Evolutionary conservation across 2,329 filamentous ascomycete species (phyloP).

Genomic region (Penicillium oxalicum): DNA sequence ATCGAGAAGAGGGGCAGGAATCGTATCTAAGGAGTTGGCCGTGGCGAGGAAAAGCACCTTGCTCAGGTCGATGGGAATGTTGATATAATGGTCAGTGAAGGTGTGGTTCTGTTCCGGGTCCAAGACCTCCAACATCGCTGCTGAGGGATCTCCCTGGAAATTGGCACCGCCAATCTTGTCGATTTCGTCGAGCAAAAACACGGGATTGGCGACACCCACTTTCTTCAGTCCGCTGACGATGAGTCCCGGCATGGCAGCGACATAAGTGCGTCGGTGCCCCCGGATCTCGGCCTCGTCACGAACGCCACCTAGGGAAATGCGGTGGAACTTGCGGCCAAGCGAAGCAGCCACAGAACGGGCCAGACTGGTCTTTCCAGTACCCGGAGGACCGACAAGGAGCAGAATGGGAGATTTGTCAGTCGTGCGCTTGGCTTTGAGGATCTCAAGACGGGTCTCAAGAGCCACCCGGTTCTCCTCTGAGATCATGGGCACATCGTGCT

Average conservation of each 20-base stretch:
- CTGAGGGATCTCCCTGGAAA: slow-evolving; percentile 90
- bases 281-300: slow-evolving; percentile 95
- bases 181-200: slow-evolving; percentile 93
- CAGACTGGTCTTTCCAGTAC: slow-evolving; percentile 91
- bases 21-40: slow-evolving; percentile 89
- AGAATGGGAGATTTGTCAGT: slow-evolving; percentile 94
- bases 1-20: slow-evolving; percentile 86
- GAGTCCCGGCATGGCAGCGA: slow-evolving; percentile 96
- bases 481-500: slow-evolving; percentile 52
- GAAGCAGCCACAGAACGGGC: slow-evolving; percentile 90
- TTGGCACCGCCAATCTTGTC: slow-evolving; percentile 91
- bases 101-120: slow-evolving; percentile 95
- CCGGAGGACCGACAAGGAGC: slow-evolving; percentile 85
- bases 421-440: slow-evolving; percentile 75
- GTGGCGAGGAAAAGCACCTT: slow-evolving; percentile 98
- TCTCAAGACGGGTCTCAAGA: slow-evolving; percentile 60
- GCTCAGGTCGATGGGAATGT: slow-evolving; percentile 89
- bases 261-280: slow-evolving; percentile 90
- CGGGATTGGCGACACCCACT: slow-evolving; percentile 89
- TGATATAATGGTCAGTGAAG: slow-evolving; percentile 94
- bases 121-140: slow-evolving; percentile 95
- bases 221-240: slow-evolving; percentile 93
- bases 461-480: slow-evolving; percentile 43
- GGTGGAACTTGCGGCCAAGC: slow-evolving; percentile 89
- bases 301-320: slow-evolving; percentile 92